phyloP scores from a whole-genome alignment of 2,329 filamentous ascomycete genomes.

The Ophiostoma piceae region DNA sequence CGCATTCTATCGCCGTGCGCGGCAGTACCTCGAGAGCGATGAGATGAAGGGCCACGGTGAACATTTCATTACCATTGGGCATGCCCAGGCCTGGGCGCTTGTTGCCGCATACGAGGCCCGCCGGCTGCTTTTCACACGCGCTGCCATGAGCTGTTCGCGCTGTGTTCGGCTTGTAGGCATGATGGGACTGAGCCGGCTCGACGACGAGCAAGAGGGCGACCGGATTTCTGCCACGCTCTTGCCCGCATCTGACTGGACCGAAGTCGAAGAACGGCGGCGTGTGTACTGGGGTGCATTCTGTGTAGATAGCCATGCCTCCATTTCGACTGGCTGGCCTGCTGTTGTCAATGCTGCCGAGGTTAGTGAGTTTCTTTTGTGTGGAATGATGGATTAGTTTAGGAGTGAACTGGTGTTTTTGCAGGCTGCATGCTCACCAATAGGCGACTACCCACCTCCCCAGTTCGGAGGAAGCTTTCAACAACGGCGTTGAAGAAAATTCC shows the following conservation, averaged over 20 bases:
- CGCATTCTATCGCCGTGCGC: slow-evolving; percentile 73
- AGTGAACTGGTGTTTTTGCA: neutral
- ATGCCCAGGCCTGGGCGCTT: slow-evolving; percentile 75
- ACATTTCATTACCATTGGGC: slow-evolving; percentile 68
- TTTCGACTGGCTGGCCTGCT: slow-evolving; percentile 88
- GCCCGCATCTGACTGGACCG: slow-evolving; percentile 73
- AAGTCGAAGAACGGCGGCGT: slow-evolving; percentile 68
- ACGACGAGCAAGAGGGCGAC: slow-evolving; percentile 56
- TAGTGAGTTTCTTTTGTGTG: slow-evolving; percentile 25
- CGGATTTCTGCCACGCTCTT: slow-evolving; percentile 64
- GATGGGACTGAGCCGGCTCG: slow-evolving; percentile 76
- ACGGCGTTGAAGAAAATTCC: slow-evolving; percentile 58
- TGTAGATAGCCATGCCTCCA: slow-evolving; percentile 76
- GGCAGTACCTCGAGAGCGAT: slow-evolving; percentile 77
- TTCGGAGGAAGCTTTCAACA: slow-evolving; percentile 69
- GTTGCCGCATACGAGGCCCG: slow-evolving; percentile 77
- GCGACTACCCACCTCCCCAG: slow-evolving; percentile 74
- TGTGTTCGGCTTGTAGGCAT: slow-evolving; percentile 69
- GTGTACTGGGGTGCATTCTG: slow-evolving; percentile 84
- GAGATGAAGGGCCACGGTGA: slow-evolving; percentile 85
- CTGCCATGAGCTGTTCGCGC: slow-evolving; percentile 74
- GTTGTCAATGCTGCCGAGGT: slow-evolving; percentile 68
- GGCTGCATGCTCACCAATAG: slow-evolving; percentile 33
- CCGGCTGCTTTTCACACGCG: slow-evolving; percentile 75
- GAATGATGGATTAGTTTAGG: neutral